phyloP scores from a whole-genome alignment of 805 yeast species.

The Ogataea saltuana region DNA sequence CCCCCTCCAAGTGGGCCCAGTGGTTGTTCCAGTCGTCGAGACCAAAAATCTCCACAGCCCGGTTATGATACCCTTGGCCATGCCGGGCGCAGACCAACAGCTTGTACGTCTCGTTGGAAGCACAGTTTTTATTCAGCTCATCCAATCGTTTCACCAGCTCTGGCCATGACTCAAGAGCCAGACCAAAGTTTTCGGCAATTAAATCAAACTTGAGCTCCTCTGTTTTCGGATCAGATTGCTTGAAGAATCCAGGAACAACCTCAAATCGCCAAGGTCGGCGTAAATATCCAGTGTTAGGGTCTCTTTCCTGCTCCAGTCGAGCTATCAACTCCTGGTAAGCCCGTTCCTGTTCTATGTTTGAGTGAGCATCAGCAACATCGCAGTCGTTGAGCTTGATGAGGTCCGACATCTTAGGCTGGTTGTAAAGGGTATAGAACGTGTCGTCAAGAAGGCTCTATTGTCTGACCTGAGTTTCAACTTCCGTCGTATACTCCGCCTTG shows the following conservation, averaged over 20 bases:
- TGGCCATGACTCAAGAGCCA: conserved; percentile 42
- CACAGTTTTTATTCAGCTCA: conserved; percentile 38
- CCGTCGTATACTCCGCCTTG: no score
- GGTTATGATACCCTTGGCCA: conserved; percentile 70
- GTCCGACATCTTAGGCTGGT: conserved; percentile 11
- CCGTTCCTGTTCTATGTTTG: conserved; percentile 22
- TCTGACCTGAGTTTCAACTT: no score
- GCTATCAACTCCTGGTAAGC: conserved; percentile 16
- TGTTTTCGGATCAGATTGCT: conserved; percentile 43
- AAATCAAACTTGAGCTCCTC: conserved; percentile 50
- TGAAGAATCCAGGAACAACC: conserved; percentile 51
- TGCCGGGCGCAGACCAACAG: conserved; percentile 60
- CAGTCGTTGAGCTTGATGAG: conserved; percentile 25
- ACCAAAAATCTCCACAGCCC: conserved; percentile 56
- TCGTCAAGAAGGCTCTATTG: no score
- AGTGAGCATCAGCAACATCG: conserved; percentile 33
- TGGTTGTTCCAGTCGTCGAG: conserved; percentile 55
- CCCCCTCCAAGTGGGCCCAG: conserved; percentile 51
- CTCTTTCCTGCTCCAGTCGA: conserved; percentile 20
- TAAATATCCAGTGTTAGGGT: conserved; percentile 28
- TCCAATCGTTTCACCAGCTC: conserved; percentile 36
- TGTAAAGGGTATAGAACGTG: background rate
- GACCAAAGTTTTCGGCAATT: conserved; percentile 45
- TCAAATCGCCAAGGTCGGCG: conserved; percentile 49
- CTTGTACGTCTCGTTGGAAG: conserved; percentile 44